Percentiles rank a stretch among this genome's conserved stretches.
These are phyloP conservation scores for Myriosclerotinia duriaeana DNA, from an alignment of 2,329 filamentous ascomycete genomes.

Conservation along the genomic window DNA sequence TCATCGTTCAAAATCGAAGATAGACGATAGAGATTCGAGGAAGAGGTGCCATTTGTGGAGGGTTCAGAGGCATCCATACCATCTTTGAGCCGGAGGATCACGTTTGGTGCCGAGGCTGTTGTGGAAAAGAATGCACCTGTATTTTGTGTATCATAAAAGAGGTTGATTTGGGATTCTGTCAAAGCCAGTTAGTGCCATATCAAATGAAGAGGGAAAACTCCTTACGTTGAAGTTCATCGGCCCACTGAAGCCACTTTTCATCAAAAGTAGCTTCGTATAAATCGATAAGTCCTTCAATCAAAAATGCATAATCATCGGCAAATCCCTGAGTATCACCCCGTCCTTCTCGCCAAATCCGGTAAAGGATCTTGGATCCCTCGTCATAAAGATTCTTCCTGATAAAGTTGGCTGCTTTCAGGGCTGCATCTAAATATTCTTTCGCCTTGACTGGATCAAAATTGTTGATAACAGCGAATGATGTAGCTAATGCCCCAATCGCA, in stretches of 20 bases:
- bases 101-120: slow-evolving; percentile 58
- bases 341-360: slow-evolving; percentile 70
- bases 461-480: slow-evolving; percentile 68
- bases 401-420: slow-evolving; percentile 68
- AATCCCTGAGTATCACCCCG: slow-evolving; percentile 69
- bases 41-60: slow-evolving; percentile 84
- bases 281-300: slow-evolving; percentile 78
- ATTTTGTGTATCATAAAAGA: slow-evolving; percentile 68
- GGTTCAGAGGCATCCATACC: slow-evolving; percentile 93
- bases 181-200: slow-evolving; percentile 18
- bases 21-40: slow-evolving; percentile 82
- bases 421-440: slow-evolving; percentile 61
- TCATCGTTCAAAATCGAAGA: slow-evolving; percentile 66
- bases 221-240: slow-evolving; percentile 74
- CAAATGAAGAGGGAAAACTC: not conserved
- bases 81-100: slow-evolving; percentile 85
- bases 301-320: slow-evolving; percentile 91
- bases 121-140: slow-evolving; percentile 71
- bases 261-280: slow-evolving; percentile 83
- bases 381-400: slow-evolving; percentile 75
- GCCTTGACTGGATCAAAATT: slow-evolving; percentile 58
- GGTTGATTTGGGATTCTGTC: slow-evolving; percentile 67
- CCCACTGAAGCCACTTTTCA: slow-evolving; percentile 73
- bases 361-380: slow-evolving; percentile 58
- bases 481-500: slow-evolving; percentile 78